These are phyloP conservation scores for Lecanicillium sp. DNA, from an alignment of 2,329 filamentous ascomycete genomes.

Conservation along the genomic window DNA sequence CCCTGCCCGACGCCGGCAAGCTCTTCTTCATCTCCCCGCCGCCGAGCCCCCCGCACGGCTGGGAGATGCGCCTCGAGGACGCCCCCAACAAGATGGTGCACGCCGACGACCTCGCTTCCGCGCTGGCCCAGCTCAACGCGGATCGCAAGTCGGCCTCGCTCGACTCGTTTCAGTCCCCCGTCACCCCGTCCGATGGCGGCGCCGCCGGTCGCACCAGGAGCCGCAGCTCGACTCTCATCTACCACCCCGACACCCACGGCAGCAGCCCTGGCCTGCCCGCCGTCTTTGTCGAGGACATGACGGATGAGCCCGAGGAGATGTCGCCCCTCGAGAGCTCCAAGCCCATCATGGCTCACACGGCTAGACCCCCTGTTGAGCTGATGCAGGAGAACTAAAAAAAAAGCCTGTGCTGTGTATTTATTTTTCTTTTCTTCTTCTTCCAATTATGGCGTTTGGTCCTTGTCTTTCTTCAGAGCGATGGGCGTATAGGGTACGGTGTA, in stretches of 20 bases:
- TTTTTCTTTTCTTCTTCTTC: slow-evolving; percentile 3
- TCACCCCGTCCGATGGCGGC: slow-evolving; percentile 32
- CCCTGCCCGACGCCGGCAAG: slow-evolving; percentile 62
- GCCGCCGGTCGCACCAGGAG: slow-evolving; percentile 34
- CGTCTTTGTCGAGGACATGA: slow-evolving; percentile 61
- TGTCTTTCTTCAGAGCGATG: not conserved
- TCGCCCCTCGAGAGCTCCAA: slow-evolving; percentile 33
- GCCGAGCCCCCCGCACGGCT: slow-evolving; percentile 59
- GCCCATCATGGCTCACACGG: slow-evolving; percentile 51
- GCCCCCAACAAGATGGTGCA: slow-evolving; percentile 64
- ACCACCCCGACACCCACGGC: slow-evolving; percentile 50
- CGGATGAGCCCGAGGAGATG: slow-evolving; percentile 42
- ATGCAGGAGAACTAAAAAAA: slow-evolving; percentile 39
- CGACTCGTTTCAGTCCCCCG: slow-evolving; percentile 21
- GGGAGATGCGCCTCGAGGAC: slow-evolving; percentile 61
- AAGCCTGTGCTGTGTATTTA: not conserved
- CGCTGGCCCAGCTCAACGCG: slow-evolving; percentile 54
- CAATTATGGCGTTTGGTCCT: not conserved
- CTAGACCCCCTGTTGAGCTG: slow-evolving; percentile 57
- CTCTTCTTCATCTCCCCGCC: slow-evolving; percentile 68
- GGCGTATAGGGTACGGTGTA: too few relatives aligned
- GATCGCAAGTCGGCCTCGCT: slow-evolving; percentile 17
- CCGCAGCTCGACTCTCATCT: slow-evolving; percentile 59
- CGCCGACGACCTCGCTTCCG: slow-evolving; percentile 60
- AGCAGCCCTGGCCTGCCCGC: slow-evolving; percentile 51